phyloP scores from a whole-genome alignment of 2,329 filamentous ascomycete species.

The Cladophialophora yegresii region DNA sequence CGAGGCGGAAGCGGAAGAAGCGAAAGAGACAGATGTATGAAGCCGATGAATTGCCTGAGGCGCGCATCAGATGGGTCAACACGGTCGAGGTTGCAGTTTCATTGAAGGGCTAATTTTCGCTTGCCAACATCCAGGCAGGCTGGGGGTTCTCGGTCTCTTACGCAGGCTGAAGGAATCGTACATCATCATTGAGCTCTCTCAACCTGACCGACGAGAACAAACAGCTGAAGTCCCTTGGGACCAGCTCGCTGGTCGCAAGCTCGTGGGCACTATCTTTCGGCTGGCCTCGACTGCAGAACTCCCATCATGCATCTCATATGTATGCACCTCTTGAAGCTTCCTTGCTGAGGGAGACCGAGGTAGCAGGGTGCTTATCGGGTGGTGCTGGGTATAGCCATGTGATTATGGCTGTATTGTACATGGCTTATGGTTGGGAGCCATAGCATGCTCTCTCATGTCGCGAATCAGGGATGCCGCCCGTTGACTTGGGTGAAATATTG shows the following conservation, averaged over 20 bases:
- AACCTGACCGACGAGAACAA: neutral
- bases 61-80: constrained; percentile 51
- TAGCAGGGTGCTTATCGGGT: neutral
- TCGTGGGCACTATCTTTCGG: neutral
- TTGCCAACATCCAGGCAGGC: neutral
- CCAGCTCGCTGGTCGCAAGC: too few species aligned
- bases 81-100: constrained; percentile 50
- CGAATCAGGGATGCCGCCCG: neutral
- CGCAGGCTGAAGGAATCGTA: neutral
- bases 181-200: neutral
- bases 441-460: neutral
- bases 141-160: neutral
- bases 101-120: constrained; percentile 38
- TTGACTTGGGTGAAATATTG: neutral
- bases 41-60: constrained; percentile 46
- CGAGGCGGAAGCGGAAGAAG: constrained; percentile 37
- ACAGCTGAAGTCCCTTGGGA: neutral
- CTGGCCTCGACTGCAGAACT: neutral
- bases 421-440: neutral
- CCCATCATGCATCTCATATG: neutral
- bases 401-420: neutral
- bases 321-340: neutral
- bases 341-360: neutral
- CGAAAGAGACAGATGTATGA: constrained; percentile 38
- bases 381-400: neutral